A percentile compares a stretch with the other conserved stretches of the same genome.
These are phyloP conservation scores for Marvania coccoides DNA, from an alignment of 139 green algal genomes.

Conservation along the genomic window DNA sequence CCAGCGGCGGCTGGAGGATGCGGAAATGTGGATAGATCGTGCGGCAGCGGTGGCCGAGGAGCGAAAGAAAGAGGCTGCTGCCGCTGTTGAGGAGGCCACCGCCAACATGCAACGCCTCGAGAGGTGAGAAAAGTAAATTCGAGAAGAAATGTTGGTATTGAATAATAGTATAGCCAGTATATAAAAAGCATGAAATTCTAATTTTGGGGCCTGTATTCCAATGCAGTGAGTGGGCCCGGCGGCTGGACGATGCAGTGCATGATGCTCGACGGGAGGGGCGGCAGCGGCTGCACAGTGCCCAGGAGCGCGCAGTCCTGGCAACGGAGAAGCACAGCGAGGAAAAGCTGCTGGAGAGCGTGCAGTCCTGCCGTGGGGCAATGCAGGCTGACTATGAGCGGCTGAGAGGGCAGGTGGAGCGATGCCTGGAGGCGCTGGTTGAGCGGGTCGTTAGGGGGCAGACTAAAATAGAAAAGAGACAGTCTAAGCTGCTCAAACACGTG, in stretches of 20 bases:
- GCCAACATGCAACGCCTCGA: not conserved
- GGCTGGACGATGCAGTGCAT: not conserved
- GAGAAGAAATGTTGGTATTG: too few relatives aligned
- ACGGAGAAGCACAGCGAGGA: not conserved
- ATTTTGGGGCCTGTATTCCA: too few relatives aligned
- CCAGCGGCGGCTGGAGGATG: not conserved
- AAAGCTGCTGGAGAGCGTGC: not conserved
- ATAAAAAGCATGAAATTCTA: too few relatives aligned
- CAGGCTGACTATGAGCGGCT: slow-evolving; percentile 11
- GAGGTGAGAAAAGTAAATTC: too few relatives aligned
- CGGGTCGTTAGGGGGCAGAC: not conserved
- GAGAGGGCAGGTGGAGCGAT: not conserved
- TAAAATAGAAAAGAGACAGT: not conserved
- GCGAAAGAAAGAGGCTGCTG: not conserved
- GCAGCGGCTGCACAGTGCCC: not conserved
- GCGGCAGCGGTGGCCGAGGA: not conserved
- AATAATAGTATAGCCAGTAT: too few relatives aligned
- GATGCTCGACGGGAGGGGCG: not conserved
- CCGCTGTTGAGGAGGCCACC: not conserved
- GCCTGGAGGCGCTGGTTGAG: slow-evolving; percentile 2
- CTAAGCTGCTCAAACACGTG: not conserved
- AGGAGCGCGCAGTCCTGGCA: not conserved
- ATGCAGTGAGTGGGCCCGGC: slow-evolving; percentile 4
- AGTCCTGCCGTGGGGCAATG: not conserved
- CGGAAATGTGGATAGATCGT: not conserved